Evolutionary conservation across 2,329 filamentous ascomycete genomes (phyloP).

Genomic region (Ophiostoma montium): DNA sequence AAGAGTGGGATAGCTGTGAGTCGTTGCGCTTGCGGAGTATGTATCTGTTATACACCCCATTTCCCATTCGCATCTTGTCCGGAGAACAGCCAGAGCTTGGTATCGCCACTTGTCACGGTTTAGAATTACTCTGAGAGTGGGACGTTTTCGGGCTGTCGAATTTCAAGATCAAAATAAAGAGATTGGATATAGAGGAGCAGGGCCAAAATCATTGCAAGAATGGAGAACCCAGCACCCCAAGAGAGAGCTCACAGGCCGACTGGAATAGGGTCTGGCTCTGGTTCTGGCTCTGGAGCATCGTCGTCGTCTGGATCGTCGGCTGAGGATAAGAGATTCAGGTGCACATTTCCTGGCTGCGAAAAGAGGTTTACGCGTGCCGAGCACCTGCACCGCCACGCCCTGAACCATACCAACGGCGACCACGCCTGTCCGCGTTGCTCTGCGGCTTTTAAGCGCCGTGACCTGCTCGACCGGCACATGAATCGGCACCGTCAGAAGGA

Average conservation of each 20-base stretch:
- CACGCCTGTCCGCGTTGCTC: conserved; percentile 10
- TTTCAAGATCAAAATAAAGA: background rate
- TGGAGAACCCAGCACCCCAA: conserved; percentile 1
- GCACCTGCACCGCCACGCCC: conserved; percentile 66
- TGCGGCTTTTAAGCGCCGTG: conserved; percentile 12
- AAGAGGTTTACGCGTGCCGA: conserved; percentile 72
- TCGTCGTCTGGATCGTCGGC: background rate
- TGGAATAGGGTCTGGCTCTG: background rate
- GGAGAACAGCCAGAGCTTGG: background rate
- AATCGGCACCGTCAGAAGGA: conserved; percentile 10
- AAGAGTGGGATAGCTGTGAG: background rate
- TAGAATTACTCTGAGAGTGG: background rate
- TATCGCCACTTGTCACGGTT: background rate
- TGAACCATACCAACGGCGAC: conserved; percentile 39
- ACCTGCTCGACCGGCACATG: conserved; percentile 12
- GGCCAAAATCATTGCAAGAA: background rate
- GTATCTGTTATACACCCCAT: background rate
- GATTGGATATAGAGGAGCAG: background rate
- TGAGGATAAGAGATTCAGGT: conserved; percentile 9
- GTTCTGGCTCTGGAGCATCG: background rate
- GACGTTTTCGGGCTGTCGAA: background rate
- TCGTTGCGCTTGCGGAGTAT: too few species aligned
- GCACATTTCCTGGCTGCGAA: conserved; percentile 44
- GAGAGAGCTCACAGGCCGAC: background rate
- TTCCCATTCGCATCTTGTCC: background rate